These are phyloP conservation scores for Micromonas commoda DNA, from an alignment of 139 green algal species.

Conservation along the genomic window DNA sequence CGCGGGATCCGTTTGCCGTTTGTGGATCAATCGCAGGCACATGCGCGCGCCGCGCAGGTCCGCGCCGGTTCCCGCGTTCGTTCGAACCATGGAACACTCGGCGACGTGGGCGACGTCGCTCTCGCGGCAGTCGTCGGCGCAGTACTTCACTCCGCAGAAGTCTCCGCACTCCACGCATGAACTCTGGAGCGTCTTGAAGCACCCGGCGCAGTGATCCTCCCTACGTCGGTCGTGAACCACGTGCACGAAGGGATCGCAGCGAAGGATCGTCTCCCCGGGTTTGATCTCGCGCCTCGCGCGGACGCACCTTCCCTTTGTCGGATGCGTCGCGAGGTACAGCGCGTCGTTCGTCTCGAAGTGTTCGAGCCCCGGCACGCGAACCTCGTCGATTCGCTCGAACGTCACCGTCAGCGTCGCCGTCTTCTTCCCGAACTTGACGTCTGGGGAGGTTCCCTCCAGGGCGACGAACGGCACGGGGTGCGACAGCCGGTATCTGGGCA, in stretches of 20 bases:
- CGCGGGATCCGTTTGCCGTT: too few species aligned
- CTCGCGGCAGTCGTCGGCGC: neutral
- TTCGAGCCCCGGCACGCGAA: too few species aligned
- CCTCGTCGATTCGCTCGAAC: too few species aligned
- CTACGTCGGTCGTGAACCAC: neutral
- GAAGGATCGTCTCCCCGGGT: neutral
- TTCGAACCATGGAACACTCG: too few species aligned
- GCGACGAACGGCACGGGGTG: neutral
- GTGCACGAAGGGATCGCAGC: neutral
- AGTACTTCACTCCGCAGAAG: neutral
- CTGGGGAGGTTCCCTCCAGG: too few species aligned
- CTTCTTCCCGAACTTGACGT: neutral
- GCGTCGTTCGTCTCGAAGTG: neutral
- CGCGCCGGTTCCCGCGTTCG: too few species aligned
- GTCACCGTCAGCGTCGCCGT: neutral
- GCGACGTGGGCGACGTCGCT: neutral
- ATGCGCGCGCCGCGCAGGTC: neutral
- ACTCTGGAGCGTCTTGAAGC: neutral
- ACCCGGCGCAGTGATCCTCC: neutral
- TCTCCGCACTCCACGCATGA: neutral
- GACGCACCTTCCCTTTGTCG: too few species aligned
- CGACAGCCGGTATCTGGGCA: neutral
- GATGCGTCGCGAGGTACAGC: neutral
- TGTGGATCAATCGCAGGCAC: too few species aligned
- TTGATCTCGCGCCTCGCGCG: neutral